phyloP scores from a whole-genome alignment of 2,329 filamentous ascomycete species.

The Colletotrichum sp. region DNA sequence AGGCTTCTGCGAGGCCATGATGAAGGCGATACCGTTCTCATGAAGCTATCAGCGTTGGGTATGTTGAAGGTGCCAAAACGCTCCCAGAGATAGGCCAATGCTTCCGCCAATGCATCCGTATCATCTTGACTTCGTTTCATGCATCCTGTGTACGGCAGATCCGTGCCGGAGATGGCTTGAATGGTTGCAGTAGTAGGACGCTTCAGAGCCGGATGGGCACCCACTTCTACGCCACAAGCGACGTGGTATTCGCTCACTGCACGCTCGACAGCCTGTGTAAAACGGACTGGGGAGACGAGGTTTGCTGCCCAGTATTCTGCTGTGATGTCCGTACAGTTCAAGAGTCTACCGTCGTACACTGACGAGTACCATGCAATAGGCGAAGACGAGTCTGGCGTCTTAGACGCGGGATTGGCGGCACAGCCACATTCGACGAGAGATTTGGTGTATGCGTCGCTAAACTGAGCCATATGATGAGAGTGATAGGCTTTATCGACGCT shows the following conservation, averaged over 20 bases:
- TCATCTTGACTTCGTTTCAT: slow-evolving; percentile 25
- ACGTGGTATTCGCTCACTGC: slow-evolving; percentile 10
- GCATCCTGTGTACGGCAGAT: slow-evolving; percentile 28
- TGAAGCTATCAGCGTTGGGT: neutral
- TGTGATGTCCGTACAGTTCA: slow-evolving; percentile 34
- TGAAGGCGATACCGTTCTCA: neutral
- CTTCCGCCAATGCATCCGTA: slow-evolving; percentile 21
- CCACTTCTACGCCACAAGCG: slow-evolving; percentile 31
- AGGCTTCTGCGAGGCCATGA: neutral
- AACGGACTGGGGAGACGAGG: slow-evolving; percentile 31
- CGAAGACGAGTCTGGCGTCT: neutral
- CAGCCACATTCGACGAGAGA: neutral
- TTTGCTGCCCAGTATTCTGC: slow-evolving; percentile 35
- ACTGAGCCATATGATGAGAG: slow-evolving; percentile 30
- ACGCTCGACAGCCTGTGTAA: slow-evolving; percentile 23
- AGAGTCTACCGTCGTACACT: neutral
- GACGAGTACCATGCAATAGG: neutral
- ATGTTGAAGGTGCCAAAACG: slow-evolving; percentile 20
- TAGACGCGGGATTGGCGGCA: neutral
- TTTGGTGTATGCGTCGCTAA: neutral
- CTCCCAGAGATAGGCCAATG: slow-evolving; percentile 21
- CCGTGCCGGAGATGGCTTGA: slow-evolving; percentile 27
- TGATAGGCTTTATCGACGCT: slow-evolving; percentile 28
- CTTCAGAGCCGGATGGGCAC: slow-evolving; percentile 43
- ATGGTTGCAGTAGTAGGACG: slow-evolving; percentile 32